These are phyloP conservation scores for Aquilaria agallochum DNA, from an alignment of 441 rosid species.

Conservation along the genomic window DNA sequence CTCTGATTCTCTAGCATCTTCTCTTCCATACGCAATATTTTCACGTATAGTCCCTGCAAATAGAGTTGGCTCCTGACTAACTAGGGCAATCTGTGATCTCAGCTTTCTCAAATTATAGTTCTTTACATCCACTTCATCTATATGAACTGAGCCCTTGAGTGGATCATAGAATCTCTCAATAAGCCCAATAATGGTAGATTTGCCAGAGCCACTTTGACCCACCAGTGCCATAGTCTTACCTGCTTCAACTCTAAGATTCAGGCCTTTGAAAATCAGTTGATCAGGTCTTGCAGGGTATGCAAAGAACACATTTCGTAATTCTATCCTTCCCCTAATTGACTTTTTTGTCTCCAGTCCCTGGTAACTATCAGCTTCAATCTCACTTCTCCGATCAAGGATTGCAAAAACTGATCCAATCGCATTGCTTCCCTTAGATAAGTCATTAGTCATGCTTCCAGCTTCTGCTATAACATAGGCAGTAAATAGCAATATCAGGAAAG, in stretches of 20 bases:
- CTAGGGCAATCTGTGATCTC: conserved; percentile 54
- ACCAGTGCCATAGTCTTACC: conserved; percentile 52
- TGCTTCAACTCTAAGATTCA: conserved; percentile 44
- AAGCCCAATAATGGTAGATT: conserved; percentile 54
- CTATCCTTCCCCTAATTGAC: conserved; percentile 36
- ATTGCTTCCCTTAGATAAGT: conserved; percentile 51
- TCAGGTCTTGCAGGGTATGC: conserved; percentile 60
- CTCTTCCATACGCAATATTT: conserved; percentile 50
- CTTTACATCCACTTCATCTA: conserved; percentile 49
- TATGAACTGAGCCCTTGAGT: conserved; percentile 31
- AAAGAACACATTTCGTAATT: conserved; percentile 49
- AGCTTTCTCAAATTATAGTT: conserved; percentile 39
- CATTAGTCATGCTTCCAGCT: conserved; percentile 66
- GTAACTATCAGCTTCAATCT: conserved; percentile 38
- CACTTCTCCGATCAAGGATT: conserved; percentile 46
- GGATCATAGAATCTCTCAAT: conserved; percentile 68
- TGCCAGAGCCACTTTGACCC: conserved; percentile 64
- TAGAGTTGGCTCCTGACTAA: conserved; percentile 65
- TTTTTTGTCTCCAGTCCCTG: conserved; percentile 28
- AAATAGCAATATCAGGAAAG: conserved; percentile 48
- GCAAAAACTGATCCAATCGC: conserved; percentile 42
- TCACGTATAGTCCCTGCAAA: conserved; percentile 60
- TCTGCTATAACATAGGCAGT: conserved; percentile 61
- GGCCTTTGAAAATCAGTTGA: conserved; percentile 45
- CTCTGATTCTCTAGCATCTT: conserved; percentile 43